Percentiles rank a stretch among this genome's conserved stretches.
Evolutionary conservation across 805 yeast species (phyloP).

Genomic region (Suhomyces emberorum): DNA sequence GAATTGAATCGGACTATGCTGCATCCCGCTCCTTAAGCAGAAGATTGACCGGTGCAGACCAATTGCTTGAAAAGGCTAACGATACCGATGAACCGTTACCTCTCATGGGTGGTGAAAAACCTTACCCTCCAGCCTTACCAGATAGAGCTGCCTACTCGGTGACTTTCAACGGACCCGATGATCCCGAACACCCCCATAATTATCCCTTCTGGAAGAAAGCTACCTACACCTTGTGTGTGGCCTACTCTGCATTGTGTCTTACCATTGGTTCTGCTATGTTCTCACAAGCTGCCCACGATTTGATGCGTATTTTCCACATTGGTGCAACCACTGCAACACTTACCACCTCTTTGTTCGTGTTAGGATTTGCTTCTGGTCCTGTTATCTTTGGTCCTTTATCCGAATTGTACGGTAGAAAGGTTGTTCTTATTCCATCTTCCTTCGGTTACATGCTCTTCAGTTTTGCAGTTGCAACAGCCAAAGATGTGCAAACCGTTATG

Average conservation of each 20-base stretch:
- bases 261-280: constrained; percentile 42
- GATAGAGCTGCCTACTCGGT: constrained; percentile 58
- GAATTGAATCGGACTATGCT: constrained; percentile 21
- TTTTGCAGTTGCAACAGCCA: constrained; percentile 71
- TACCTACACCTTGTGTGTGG: constrained; percentile 23
- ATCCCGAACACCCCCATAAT: constrained; percentile 78
- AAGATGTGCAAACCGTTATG: constrained; percentile 73
- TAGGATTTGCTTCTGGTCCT: constrained; percentile 94
- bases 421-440: constrained; percentile 43
- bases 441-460: constrained; percentile 32
- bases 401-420: constrained; percentile 32
- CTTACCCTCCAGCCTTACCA: constrained; percentile 60
- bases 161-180: constrained; percentile 72
- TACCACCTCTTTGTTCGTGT: constrained; percentile 76
- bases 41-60: constrained; percentile 20
- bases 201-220: constrained; percentile 37
- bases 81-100: constrained; percentile 32
- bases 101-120: constrained; percentile 64
- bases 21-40: constrained; percentile 20
- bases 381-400: constrained; percentile 37
- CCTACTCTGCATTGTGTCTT: constrained; percentile 27
- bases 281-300: constrained; percentile 53
- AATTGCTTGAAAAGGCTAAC: constrained; percentile 17
- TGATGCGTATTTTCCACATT: constrained; percentile 54
- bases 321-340: constrained; percentile 68